Base-by-base conservation (phyloP, 345 rosid genomes). In the Triadica sebifera region DNA sequence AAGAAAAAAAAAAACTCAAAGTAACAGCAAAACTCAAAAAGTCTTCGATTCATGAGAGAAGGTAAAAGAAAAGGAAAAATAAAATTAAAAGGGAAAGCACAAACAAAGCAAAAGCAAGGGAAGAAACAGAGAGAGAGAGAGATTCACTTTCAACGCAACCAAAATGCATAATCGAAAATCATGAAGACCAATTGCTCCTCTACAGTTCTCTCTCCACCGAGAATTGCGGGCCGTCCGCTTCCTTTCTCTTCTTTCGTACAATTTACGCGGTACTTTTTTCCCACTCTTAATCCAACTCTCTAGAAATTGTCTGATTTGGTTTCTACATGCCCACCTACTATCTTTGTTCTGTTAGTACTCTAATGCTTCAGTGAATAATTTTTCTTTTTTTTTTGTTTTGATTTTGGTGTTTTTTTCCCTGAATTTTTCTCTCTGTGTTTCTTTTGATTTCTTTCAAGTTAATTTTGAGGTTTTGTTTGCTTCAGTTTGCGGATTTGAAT, bases 181-280 rank as follows among this genome's bases (percentile, higher is more conserved):
- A 50, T 22, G 72, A 67, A 66, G 20, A 37, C 61, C 66, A 68
- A 66, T 47, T 56, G 74, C 52, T 16, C 25, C 69, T 50, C 65
- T 62, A 4, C 79, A 12, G 34, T 52, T 61, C 38, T 25, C 0
- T 50, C 63, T 59, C 22, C 67, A 29, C 80, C 83, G 71, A 9
- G 50, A 74, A 78, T 74, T 56, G 70, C 81, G 74, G 69, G 64
- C 56, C 72, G 63, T 71, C 64, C 77, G 83, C 70, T 78, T 72
- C 37, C 24, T 25, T 24, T 6, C 25, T 65, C 47, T 50, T n/a
- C 37, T 16, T 34, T 29, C 7, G 50, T 53, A 29, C 79, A 52
- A 52, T 74, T 52, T 61, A 6, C 72, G 60, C 56, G 45, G 8
- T 19, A 12, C 62, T 6, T 59, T 46, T 60, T 1, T 61, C 39